Percentiles rank a stretch among this genome's conserved stretches.
Evolutionary conservation across 2,329 filamentous ascomycete genomes (phyloP).

Genomic region (Massarina eburnea): DNA sequence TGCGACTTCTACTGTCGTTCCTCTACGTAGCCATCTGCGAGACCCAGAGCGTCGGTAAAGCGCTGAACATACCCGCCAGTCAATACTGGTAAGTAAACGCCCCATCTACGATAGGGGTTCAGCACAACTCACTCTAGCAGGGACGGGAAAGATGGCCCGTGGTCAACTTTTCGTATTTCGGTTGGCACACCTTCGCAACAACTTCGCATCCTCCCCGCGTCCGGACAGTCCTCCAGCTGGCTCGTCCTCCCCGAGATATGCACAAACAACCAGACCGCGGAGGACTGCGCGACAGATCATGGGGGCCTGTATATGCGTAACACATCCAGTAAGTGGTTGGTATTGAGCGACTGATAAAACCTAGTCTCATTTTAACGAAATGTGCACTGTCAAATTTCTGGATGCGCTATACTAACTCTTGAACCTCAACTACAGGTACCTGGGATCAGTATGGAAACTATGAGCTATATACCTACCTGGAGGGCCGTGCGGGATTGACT

Average conservation of each 20-base stretch:
- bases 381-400: no score
- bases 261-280: constrained; percentile 21
- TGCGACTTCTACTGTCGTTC: no score
- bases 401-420: no score
- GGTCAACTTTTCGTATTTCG: constrained; percentile 35
- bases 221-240: constrained; percentile 39
- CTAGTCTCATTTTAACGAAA: no score
- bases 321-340: constrained; percentile 31
- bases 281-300: constrained; percentile 31
- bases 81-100: constrained; percentile 23
- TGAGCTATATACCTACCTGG: constrained; percentile 27
- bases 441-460: constrained; percentile 39
- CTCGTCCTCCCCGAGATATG: constrained; percentile 40
- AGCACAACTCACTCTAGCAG: constrained; percentile 11
- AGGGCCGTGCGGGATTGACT: constrained; percentile 28
- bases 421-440: no score
- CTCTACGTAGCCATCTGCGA: no score
- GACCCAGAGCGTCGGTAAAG: constrained; percentile 10
- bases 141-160: constrained; percentile 36
- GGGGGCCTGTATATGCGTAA: constrained; percentile 35
- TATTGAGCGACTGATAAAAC: no score
- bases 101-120: background rate
- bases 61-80: constrained; percentile 23
- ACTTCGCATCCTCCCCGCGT: constrained; percentile 33
- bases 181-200: constrained; percentile 32